Evolutionary conservation across 768 basidiomycete species (phyloP), one percentile per base, ranked within the genome.

Genomic region (Psilocybe subaeruginosa): DNA sequence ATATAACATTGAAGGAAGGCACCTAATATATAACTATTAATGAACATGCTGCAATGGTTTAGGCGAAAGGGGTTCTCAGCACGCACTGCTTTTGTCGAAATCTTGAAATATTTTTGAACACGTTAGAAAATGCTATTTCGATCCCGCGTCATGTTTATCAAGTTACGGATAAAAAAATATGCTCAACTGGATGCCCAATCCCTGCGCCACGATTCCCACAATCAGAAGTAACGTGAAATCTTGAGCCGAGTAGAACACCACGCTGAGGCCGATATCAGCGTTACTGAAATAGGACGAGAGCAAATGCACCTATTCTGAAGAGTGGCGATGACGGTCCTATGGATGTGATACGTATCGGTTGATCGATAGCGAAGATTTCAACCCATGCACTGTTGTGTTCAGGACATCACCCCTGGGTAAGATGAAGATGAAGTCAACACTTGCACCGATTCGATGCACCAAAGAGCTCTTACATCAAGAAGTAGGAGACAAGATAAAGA

Each of bases 221-320:
- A 90, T 84, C 35, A 90, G 73, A 29, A 90, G 77, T 8, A 88
- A 76, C 0, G 89, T 91, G 16, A 91, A 72, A 60, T 90, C 82
- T n/a, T 88, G 74, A 11, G 89, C 90, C 35, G 89, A 90, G 69
- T 90, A 92, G 3, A 83, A 78, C 6, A 91, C 86, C 47, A 91
- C 79, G 66, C 88, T 90, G 60, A 14, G 27, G 56, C 19, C 29
- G 30, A 31, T 52, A 52, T 64, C 45, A 56, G 23, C 52, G 12
- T 33, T 30, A 35, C 41, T 56, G 51, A 8, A 47, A 46, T 16
- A 49, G n/a, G 23, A 46, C 27, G 19, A 2, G 16, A 16, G 57
- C 8, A 55, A 8, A 39, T 54, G 14, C 50, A 86, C 88, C 85
- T 87, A 64, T 92, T 91, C 69, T 90, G 90, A 33, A 91, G 70